Evolutionary conservation across 2,329 filamentous ascomycete species (phyloP).

Genomic region (Sporothrix luriei): DNA sequence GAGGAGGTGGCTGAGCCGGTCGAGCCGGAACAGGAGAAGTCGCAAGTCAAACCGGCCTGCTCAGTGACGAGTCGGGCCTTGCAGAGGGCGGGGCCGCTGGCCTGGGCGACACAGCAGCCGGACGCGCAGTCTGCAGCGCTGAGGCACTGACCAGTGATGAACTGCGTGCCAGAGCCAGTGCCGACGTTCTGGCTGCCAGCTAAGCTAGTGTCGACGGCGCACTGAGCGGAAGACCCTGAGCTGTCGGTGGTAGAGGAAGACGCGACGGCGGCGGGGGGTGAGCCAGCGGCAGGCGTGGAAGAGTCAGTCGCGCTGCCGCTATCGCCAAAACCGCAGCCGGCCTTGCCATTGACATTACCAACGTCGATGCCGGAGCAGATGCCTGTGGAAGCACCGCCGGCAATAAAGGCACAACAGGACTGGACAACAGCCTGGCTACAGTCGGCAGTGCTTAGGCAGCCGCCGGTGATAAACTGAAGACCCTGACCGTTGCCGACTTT

Average conservation of each 20-base stretch:
- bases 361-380: constrained; percentile 37
- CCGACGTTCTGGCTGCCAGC: constrained; percentile 43
- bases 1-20: background rate
- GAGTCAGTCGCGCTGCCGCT: constrained; percentile 13
- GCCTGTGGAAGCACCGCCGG: constrained; percentile 33
- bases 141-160: constrained; percentile 41
- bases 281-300: constrained; percentile 1
- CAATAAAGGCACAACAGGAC: constrained; percentile 35
- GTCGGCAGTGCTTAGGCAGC: constrained; percentile 40
- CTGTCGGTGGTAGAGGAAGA: background rate
- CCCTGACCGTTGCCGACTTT: constrained; percentile 40
- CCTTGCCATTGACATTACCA: constrained; percentile 36
- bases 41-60: constrained; percentile 33
- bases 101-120: constrained; percentile 39
- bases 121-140: constrained; percentile 41
- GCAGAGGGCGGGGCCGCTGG: constrained; percentile 34
- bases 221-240: constrained; percentile 22
- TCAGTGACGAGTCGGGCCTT: constrained; percentile 32
- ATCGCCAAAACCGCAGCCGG: constrained; percentile 36
- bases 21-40: constrained; percentile 30
- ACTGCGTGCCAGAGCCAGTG: constrained; percentile 39
- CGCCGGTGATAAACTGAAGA: constrained; percentile 42
- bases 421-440: constrained; percentile 37
- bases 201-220: constrained; percentile 41
- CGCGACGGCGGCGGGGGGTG: background rate